Conservation (phyloP, 805 yeast species). For the Suhomyces xylopsoci region DNA sequence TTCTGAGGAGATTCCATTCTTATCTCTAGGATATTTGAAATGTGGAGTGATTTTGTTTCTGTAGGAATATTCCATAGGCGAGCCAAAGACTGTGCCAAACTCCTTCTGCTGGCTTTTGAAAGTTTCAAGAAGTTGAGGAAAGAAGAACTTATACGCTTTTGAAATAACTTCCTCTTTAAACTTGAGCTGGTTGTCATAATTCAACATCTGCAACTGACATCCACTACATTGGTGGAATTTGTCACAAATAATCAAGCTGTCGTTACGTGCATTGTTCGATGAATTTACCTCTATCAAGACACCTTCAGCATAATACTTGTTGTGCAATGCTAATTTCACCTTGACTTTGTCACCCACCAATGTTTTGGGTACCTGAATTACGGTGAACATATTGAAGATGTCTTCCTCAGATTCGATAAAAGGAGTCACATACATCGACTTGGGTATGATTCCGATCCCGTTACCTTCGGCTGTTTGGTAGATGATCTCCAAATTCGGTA, state of each 20-base stretch:
- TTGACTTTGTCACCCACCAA: constrained; percentile 36
- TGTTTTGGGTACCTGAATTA: constrained; percentile 37
- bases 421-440: constrained; percentile 15
- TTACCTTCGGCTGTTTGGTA: constrained; percentile 34
- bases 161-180: constrained; percentile 28
- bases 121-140: constrained; percentile 20
- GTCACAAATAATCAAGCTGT: constrained; percentile 28
- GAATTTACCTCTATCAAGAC: constrained; percentile 17
- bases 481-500: constrained; percentile 16
- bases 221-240: constrained; percentile 39
- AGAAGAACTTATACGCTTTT: constrained; percentile 34
- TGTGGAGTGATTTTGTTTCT: constrained; percentile 44
- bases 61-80: constrained; percentile 38
- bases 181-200: constrained; percentile 35
- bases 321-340: constrained; percentile 28
- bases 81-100: constrained; percentile 28
- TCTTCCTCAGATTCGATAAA: constrained; percentile 11
- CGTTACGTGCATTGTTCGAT: constrained; percentile 16
- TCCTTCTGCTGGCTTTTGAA: constrained; percentile 2
- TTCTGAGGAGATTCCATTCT: not conserved
- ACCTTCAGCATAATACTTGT: constrained; percentile 29
- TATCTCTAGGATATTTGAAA: constrained; percentile 16
- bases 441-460: constrained; percentile 34
- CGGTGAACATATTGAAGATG: constrained; percentile 16
- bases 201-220: constrained; percentile 42